Base-by-base conservation (phyloP, 2,329 filamentous ascomycete genomes). In the Fusarium kyushuense region DNA sequence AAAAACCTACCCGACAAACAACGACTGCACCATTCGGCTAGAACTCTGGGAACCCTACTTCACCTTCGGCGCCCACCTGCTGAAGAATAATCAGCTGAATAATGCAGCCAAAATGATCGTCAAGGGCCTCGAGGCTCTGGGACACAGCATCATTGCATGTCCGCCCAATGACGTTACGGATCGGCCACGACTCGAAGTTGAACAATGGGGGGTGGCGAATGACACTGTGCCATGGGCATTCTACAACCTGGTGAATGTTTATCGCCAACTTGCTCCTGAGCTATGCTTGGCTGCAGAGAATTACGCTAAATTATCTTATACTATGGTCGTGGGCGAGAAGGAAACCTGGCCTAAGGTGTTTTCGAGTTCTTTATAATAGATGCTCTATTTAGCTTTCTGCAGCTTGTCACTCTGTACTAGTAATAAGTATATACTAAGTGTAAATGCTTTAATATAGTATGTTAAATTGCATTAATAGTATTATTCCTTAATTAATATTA, bases 171-270 rank as follows among this genome's bases (percentile, higher is more conserved):
- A 36, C 9, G 42, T 29, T 5, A 13, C 6, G 5, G 19, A 55
- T 32, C 19, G 16, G 9, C 36, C 54, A 4, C 36, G n/a, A 54
- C 48, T 54, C 2, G 6, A 57, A 16, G 30, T 57, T 35, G 2
- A 35, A 33, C 35, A 23, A 27, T 57, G 47, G 54, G 54, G 54
- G 16, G 5, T 54, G 14, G 36, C 23, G 9, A 27, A 12, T 19
- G 29, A 57, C 12, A 14, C 29, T 42, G 5, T 23, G 21, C 47
- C 48, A n/a, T 57, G 36, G 54, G 21, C 23, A 23, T 57, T 57
- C 6, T 0, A 19, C 2, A 54, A 54, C 1, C 5, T 57, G n/a
- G 23, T 0, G 16, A 12, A 29, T 42, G 12, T 41, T 6, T 42
- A 57, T 33, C 1, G 3, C 6, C 35, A 42, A 30, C 16, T 42